phyloP scores from a whole-genome alignment of 2,329 filamentous ascomycete genomes.

The Coniochaeta prunicola region DNA sequence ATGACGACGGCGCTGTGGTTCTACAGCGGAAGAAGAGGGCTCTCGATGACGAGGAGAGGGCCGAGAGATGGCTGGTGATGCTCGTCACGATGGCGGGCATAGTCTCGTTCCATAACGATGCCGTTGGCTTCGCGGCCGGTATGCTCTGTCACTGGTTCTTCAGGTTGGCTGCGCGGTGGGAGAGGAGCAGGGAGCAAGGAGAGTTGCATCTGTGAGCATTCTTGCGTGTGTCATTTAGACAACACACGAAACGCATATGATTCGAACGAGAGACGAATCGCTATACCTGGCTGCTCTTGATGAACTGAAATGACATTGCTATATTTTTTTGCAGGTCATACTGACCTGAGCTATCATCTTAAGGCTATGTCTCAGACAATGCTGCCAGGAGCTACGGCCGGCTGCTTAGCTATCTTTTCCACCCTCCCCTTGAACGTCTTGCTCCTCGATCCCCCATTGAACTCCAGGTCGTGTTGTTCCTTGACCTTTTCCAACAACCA shows the following conservation, averaged over 20 bases:
- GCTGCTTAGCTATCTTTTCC: constrained; percentile 7
- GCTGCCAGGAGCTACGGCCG: constrained; percentile 16
- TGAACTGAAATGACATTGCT: neutral
- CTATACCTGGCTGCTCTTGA: too few relatives aligned
- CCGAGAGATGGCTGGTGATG: constrained; percentile 82
- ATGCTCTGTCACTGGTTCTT: constrained; percentile 73
- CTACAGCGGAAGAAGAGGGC: constrained; percentile 38
- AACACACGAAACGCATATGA: too few relatives aligned
- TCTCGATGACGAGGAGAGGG: constrained; percentile 60
- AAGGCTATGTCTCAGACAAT: constrained; percentile 12
- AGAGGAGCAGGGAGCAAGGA: constrained; percentile 15
- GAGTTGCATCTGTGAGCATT: neutral
- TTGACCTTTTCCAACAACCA: constrained; percentile 23
- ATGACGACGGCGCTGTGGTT: constrained; percentile 1
- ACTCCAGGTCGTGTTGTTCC: constrained; percentile 15
- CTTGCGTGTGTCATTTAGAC: too few relatives aligned
- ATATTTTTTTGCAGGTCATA: too few relatives aligned
- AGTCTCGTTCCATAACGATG: constrained; percentile 84
- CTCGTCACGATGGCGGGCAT: constrained; percentile 76
- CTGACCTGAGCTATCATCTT: too few relatives aligned
- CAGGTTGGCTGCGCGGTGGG: constrained; percentile 31
- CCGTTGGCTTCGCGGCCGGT: constrained; percentile 76
- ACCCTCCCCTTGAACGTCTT: neutral
- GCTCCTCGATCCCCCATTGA: constrained; percentile 3
- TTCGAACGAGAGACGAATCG: too few relatives aligned